Evolutionary conservation across 1,139 yeast genomes (phyloP), one percentile per base, ranked within the genome.

Genomic region (Geotrichum restrictum): DNA sequence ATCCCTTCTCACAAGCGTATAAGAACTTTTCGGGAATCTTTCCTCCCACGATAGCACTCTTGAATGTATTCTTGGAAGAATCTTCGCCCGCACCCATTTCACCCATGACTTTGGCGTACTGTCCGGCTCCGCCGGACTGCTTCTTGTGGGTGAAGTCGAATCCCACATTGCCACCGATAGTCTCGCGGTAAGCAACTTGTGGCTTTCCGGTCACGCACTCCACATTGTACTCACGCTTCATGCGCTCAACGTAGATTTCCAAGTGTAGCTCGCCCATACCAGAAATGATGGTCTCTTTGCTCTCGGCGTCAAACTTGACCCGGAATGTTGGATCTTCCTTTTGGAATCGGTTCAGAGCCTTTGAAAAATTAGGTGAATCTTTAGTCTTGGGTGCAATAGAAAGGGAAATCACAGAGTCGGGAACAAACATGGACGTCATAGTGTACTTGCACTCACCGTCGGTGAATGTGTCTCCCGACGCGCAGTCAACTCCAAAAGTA

Each of bases 41-140:
- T 66, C 99, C 99, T 63, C 98, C 98, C 60, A 93, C 94, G 69
- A 93, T 83, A 60, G 85, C 88, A 51, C 95, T 87, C 65, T 83
- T 80, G 71, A 93, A 93, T 59, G 75, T 76, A 70, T 89, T 91
- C 50, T 63, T 63, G 37, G 63, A 66, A 45, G 93, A 84, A 18
- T 47, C 49, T 19, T 40, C 44, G 14, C 46, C 19, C 13, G 48
- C 44, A 36, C 51, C 41, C 73, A 94, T 72, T 53, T 77, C 81
- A 67, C 99, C 99, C 72, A 91, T 87, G 63, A 93, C 97, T 75
- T 94, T 84, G 72, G 96, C 98, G 69, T 83, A 93, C 76, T 93
- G 99, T 74, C 99, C 99, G 60, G 98, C 95, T 79, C 99, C 99
- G 72, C 99, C 99, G 66, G 94, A 81, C 76, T 93, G 99, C 69